Percentiles rank a stretch among this genome's conserved stretches.
Conservation (phyloP, 2,329 filamentous ascomycete genomes). For the Arachnopeziza araneosa region DNA sequence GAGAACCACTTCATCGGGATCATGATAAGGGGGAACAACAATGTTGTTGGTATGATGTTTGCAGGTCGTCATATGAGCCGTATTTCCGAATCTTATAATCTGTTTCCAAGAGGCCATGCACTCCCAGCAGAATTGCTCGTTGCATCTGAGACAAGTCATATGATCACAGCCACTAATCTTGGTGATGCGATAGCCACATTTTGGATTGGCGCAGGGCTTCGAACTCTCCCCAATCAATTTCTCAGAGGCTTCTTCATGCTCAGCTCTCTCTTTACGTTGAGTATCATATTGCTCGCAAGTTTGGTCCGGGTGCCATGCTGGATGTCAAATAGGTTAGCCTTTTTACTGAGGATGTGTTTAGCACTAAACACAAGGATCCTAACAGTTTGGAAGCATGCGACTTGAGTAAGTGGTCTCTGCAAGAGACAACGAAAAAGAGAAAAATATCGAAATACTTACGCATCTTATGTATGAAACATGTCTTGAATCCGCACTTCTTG, state of each 20-base stretch:
- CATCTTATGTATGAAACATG: conserved; percentile 39
- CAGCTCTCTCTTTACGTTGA: neutral
- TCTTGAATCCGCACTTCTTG: conserved; percentile 34
- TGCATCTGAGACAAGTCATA: conserved; percentile 12
- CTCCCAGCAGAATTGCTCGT: conserved; percentile 6
- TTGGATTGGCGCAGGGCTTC: conserved; percentile 7
- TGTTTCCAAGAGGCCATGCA: conserved; percentile 3
- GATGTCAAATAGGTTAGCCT: neutral
- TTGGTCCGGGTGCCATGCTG: conserved; percentile 5
- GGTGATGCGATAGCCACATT: conserved; percentile 3
- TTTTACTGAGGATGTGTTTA: neutral
- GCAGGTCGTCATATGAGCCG: neutral
- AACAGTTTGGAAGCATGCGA: too few relatives aligned
- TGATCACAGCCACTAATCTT: conserved; percentile 18
- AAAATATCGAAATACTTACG: conserved; percentile 34
- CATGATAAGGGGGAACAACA: too few relatives aligned
- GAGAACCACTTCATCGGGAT: too few relatives aligned
- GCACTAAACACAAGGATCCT: too few relatives aligned
- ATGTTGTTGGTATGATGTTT: too few relatives aligned
- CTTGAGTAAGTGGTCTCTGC: too few relatives aligned
- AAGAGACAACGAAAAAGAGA: conserved; percentile 23
- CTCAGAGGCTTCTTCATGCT: conserved; percentile 11
- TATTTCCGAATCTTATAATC: neutral
- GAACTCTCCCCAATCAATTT: neutral
- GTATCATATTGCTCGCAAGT: conserved; percentile 40